A percentile compares a stretch with the other conserved stretches of the same genome.
Evolutionary conservation across 768 basidiomycete species (phyloP).

Genomic region (Leccinum boreale): DNA sequence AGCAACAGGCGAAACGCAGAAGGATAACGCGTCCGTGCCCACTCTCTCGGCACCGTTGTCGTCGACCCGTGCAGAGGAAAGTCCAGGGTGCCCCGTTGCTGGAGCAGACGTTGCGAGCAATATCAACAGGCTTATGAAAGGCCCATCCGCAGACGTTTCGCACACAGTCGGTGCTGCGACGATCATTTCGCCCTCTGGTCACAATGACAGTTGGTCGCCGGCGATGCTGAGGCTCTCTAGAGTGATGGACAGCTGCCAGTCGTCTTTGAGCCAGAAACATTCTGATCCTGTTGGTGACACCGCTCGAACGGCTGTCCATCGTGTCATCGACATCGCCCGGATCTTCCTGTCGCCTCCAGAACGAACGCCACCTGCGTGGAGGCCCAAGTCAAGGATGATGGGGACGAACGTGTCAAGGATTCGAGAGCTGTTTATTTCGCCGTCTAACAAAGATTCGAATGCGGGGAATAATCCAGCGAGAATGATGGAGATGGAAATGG

Average conservation of each 20-base stretch:
- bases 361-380: too few relatives aligned
- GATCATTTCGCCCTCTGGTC: not conserved
- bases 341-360: not conserved
- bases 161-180: not conserved
- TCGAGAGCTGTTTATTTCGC: constrained; percentile 1
- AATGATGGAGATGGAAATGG: constrained; percentile 8
- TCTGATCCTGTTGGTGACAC: not conserved
- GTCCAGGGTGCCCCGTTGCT: too few relatives aligned
- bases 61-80: too few relatives aligned
- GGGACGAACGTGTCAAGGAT: not conserved
- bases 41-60: too few relatives aligned
- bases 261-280: too few relatives aligned
- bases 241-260: not conserved
- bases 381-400: not conserved
- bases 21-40: too few relatives aligned
- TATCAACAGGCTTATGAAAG: too few relatives aligned
- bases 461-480: not conserved
- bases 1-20: too few relatives aligned
- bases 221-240: not conserved
- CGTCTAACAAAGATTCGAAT: not conserved
- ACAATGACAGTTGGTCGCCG: not conserved
- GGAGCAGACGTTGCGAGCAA: too few relatives aligned
- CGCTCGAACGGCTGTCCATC: not conserved
- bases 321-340: not conserved
- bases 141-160: not conserved